Conservation (phyloP, 2,329 filamentous ascomycete genomes). For the Rosellinia necatrix region DNA sequence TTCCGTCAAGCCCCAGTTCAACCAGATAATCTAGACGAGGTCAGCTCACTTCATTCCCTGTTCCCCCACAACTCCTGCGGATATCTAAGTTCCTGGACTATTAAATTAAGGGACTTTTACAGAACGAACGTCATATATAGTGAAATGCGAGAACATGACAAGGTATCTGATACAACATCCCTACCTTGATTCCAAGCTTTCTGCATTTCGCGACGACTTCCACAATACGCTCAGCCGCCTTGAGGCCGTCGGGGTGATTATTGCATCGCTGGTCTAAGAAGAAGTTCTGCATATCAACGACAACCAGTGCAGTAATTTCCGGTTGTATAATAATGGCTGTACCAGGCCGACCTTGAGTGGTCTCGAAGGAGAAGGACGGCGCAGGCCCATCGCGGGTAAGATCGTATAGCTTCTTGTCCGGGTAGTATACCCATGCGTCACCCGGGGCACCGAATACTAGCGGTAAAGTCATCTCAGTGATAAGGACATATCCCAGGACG, state of each 20-base stretch:
- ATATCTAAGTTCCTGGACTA: too few relatives aligned
- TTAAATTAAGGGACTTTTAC: too few relatives aligned
- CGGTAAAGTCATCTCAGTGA: slow-evolving; percentile 1
- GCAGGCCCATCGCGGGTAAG: slow-evolving; percentile 30
- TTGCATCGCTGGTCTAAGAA: slow-evolving; percentile 51
- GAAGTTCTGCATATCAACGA: slow-evolving; percentile 60
- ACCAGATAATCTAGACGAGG: slow-evolving; percentile 33
- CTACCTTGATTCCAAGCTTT: slow-evolving; percentile 52
- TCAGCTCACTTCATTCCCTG: slow-evolving; percentile 3
- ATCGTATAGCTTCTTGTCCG: slow-evolving; percentile 36
- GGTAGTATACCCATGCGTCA: slow-evolving; percentile 41
- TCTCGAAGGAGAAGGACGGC: slow-evolving; percentile 30
- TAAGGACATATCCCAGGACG: not conserved
- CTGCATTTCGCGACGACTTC: slow-evolving; percentile 52
- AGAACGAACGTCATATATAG: too few relatives aligned
- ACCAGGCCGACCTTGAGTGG: slow-evolving; percentile 36
- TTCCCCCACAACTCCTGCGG: too few relatives aligned
- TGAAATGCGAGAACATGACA: not conserved
- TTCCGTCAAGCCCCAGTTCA: slow-evolving; percentile 59
- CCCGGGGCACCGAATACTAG: slow-evolving; percentile 39
- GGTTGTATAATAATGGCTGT: slow-evolving; percentile 47
- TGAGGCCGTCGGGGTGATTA: slow-evolving; percentile 47
- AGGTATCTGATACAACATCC: not conserved
- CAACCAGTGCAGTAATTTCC: slow-evolving; percentile 50
- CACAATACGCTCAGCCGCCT: slow-evolving; percentile 46